These are phyloP conservation scores for Telfairia occidentalis DNA, from an alignment of 331 rosid species.

Conservation along the genomic window DNA sequence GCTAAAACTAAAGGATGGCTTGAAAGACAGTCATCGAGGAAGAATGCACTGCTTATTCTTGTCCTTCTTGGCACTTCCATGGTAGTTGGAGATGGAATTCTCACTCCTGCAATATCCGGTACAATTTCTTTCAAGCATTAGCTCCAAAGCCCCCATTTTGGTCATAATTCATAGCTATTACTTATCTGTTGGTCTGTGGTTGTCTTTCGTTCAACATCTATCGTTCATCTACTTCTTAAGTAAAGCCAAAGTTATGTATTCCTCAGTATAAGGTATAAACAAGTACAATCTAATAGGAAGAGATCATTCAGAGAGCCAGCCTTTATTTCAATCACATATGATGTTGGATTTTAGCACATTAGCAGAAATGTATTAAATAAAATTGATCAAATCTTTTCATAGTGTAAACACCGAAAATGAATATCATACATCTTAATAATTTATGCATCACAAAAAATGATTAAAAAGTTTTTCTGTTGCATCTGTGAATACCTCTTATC, in stretches of 20 bases:
- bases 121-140: slow-evolving; percentile 8
- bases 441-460: background rate
- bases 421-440: background rate
- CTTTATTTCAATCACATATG: background rate
- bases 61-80: slow-evolving; percentile 97
- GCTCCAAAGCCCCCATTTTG: background rate
- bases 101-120: slow-evolving; percentile 98
- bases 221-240: background rate
- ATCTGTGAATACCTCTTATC: background rate
- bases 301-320: background rate
- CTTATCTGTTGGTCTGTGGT: background rate
- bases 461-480: background rate
- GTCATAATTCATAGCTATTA: background rate
- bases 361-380: background rate
- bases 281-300: background rate
- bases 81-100: slow-evolving; percentile 98
- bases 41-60: slow-evolving; percentile 65
- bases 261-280: background rate
- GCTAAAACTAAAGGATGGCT: slow-evolving; percentile 82
- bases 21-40: slow-evolving; percentile 47
- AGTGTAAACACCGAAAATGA: background rate
- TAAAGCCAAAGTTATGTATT: background rate
- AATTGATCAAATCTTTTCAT: background rate
- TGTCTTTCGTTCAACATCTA: too few species aligned
- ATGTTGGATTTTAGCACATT: background rate